Base-by-base conservation (phyloP, 352 stramenopile genomes). In the Globisporangium nagaii region DNA sequence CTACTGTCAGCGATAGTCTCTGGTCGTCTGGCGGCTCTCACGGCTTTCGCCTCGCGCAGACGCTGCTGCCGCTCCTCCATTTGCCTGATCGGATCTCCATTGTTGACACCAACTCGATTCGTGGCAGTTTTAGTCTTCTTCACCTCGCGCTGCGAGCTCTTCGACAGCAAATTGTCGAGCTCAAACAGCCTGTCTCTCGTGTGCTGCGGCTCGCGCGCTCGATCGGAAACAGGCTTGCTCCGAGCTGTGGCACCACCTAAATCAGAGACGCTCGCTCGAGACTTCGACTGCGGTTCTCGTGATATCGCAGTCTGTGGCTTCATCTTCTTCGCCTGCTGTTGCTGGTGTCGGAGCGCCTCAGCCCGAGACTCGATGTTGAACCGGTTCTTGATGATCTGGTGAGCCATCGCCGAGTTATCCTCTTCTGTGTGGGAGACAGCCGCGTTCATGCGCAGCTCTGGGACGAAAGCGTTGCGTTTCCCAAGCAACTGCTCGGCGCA, bases 401-500 rank as follows among this genome's bases (percentile, higher is more conserved):
- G 75, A 0, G 68, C 75, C 32, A 62, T 49, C 35, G 50, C 45
- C 28, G 50, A 45, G 40, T 63, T 25, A 27, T 62, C 35, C 24
- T 56, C 41, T 40, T 19, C 10, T 6, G 27, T 13, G 24, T n/a
- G n/a, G n/a, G 12, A 22, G 24, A 22, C 31, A 34, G 1, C 6
- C 17, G 5, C 40, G 20, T 34, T 47, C 43, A 55, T 51, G 20
- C 57, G 56, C 9, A 73, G 45, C 10, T 71, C 60, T 1, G 58
- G 58, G 7, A 61, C 60, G 48, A 87, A 89, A 10, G 64, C 74
- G 24, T 89, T 89, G 17, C 57, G 66, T 15, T 74, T 68, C 39
- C 79, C 79, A 13, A 89, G 60, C n/a, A 89, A 42, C 39, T 67
- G 46, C 7, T 86, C 74, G 3, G 63, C 75, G 20, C 73, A 89